Conservation (phyloP, 2,329 filamentous ascomycete genomes). For the Monilinia fructicola region DNA sequence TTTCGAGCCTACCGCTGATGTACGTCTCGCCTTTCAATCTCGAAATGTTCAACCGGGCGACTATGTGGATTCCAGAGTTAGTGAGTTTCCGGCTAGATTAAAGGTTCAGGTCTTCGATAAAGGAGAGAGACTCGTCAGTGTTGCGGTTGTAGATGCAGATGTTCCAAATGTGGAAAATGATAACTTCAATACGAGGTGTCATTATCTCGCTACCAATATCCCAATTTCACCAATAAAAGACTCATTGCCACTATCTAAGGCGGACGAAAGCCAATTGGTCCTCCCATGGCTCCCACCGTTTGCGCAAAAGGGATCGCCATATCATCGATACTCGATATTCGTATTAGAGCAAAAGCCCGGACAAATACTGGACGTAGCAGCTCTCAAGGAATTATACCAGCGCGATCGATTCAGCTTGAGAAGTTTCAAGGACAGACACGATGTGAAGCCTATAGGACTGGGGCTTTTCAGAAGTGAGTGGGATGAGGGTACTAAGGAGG, state of each 20-base stretch:
- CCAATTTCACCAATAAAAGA: constrained; percentile 60
- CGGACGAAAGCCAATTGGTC: constrained; percentile 65
- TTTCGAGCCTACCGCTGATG: constrained; percentile 75
- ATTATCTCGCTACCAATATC: constrained; percentile 80
- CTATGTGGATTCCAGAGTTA: constrained; percentile 71
- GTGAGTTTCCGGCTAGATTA: constrained; percentile 71
- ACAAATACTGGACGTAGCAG: constrained; percentile 55
- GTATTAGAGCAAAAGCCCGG: constrained; percentile 75
- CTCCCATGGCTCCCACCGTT: constrained; percentile 82
- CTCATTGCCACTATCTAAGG: constrained; percentile 62
- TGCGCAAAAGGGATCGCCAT: constrained; percentile 84
- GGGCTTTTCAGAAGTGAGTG: constrained; percentile 85
- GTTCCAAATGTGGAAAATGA: constrained; percentile 78
- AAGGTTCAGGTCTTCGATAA: constrained; percentile 82
- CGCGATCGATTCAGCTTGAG: constrained; percentile 74
- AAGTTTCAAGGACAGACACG: constrained; percentile 68
- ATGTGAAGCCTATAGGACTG: constrained; percentile 72
- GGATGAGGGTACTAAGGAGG: constrained; percentile 82
- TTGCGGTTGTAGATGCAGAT: constrained; percentile 86
- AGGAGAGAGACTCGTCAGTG: constrained; percentile 76
- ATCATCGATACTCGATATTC: constrained; percentile 84
- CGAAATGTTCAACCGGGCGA: constrained; percentile 72
- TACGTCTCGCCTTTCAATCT: constrained; percentile 76
- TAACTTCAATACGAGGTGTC: constrained; percentile 75
- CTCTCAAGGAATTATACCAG: constrained; percentile 54